A percentile compares a stretch with the other conserved stretches of the same genome.
phyloP scores from a whole-genome alignment of 2,329 filamentous ascomycete species.

The Penicillium psychrosexuale region DNA sequence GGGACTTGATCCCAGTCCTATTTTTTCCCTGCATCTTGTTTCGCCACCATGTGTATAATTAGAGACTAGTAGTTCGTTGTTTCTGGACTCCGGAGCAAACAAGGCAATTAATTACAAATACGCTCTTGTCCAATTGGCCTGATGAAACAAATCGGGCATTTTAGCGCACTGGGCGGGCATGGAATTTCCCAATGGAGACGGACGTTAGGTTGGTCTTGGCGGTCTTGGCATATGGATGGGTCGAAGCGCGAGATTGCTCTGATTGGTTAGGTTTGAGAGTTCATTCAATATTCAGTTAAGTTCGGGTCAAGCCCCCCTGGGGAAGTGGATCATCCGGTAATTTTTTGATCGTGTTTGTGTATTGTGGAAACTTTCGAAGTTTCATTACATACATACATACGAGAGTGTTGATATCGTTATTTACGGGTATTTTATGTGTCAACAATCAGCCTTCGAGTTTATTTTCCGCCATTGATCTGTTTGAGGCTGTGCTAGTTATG shows the following conservation, averaged over 20 bases:
- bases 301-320: neutral
- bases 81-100: neutral
- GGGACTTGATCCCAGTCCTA: neutral
- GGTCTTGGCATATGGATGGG: constrained; percentile 5
- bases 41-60: neutral
- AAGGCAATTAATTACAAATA: neutral
- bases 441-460: neutral
- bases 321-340: constrained; percentile 2
- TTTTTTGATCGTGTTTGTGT: neutral
- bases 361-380: neutral
- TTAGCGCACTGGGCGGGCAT: neutral
- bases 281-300: neutral
- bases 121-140: neutral
- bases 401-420: neutral
- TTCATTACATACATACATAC: neutral
- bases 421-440: neutral
- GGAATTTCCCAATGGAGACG: neutral
- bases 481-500: neutral
- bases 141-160: neutral
- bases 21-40: neutral
- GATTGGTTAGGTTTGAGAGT: constrained; percentile 17
- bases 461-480: neutral
- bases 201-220: constrained; percentile 3
- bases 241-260: neutral
- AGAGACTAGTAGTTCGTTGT: neutral